Evolutionary conservation across 441 rosid species (phyloP).

Genomic region (Gossypium gossypioides): DNA sequence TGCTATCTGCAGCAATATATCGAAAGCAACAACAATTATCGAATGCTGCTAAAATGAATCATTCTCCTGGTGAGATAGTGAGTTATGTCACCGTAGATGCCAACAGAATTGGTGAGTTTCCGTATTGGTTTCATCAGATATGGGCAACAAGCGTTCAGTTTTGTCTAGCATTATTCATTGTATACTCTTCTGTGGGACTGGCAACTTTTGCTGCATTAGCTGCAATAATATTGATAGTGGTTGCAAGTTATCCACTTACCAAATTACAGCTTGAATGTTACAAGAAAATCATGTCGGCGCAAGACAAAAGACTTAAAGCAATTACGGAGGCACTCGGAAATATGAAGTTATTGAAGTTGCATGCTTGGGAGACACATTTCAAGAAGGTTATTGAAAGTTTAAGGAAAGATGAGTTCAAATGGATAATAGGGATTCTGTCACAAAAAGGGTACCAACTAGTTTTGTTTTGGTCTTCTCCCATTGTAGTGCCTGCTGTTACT

Average conservation of each 20-base stretch:
- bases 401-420: conserved; percentile 32
- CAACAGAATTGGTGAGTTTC: conserved; percentile 39
- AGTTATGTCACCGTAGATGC: conserved; percentile 40
- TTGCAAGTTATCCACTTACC: conserved; percentile 24
- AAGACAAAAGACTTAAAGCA: conserved; percentile 34
- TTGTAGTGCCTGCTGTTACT: conserved; percentile 28
- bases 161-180: conserved; percentile 27
- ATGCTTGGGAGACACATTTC: conserved; percentile 59
- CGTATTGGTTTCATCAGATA: conserved; percentile 46
- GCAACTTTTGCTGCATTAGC: conserved; percentile 32
- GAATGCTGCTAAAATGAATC: conserved; percentile 19
- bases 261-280: conserved; percentile 30
- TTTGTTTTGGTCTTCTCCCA: conserved; percentile 38
- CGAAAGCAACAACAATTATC: conserved; percentile 34
- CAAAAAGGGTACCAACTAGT: conserved; percentile 24
- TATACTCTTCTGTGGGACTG: conserved; percentile 34
- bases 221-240: conserved; percentile 15
- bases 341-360: conserved; percentile 49
- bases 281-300: conserved; percentile 28
- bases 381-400: conserved; percentile 27
- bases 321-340: conserved; percentile 34
- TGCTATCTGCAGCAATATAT: conserved; percentile 35
- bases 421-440: conserved; percentile 18
- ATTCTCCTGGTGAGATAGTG: conserved; percentile 37
- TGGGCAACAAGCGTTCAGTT: conserved; percentile 42